Conservation (phyloP, 225 moss, liverwort and hornwort species). For the Takakia lepidozioides region DNA sequence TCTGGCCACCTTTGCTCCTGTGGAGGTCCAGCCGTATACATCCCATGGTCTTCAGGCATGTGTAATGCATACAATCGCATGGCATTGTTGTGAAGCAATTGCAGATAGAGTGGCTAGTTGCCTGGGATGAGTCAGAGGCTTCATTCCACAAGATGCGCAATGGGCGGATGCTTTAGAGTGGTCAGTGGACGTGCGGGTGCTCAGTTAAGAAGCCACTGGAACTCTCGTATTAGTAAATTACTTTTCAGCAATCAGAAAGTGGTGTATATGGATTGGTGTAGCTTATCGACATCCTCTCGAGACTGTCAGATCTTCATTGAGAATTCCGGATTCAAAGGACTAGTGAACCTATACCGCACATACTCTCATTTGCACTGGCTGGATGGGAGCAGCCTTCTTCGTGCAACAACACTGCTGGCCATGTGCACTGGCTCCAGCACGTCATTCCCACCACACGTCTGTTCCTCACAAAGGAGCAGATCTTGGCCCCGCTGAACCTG, state of each 20-base stretch:
- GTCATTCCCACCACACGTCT: too few species aligned
- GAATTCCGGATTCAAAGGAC: conserved; percentile 3
- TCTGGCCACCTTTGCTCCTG: too few species aligned
- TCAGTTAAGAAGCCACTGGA: too few species aligned
- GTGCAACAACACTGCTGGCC: too few species aligned
- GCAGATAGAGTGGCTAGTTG: conserved; percentile 8
- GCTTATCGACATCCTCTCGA: conserved; percentile 3
- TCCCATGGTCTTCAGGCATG: conserved; percentile 6
- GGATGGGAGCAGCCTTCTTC: too few species aligned
- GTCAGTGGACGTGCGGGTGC: conserved; percentile 4
- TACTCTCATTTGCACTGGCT: conserved; percentile 3
- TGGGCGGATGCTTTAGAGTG: background rate
- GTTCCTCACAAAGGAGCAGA: too few species aligned
- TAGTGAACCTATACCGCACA: conserved; percentile 4
- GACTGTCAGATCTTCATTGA: conserved; percentile 4
- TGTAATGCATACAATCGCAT: conserved; percentile 4
- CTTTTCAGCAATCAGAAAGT: conserved; percentile 1
- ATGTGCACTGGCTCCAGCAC: too few species aligned
- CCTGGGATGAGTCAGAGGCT: conserved; percentile 7
- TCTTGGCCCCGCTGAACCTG: too few species aligned
- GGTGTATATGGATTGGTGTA: conserved; percentile 6
- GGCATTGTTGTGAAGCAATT: conserved; percentile 5
- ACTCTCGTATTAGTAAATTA: too few species aligned
- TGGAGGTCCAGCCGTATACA: conserved; percentile 1
- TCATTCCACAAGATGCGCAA: conserved; percentile 5